Conservation (phyloP, 2,329 filamentous ascomycete genomes). For the Pestalotiopsis sp. region DNA sequence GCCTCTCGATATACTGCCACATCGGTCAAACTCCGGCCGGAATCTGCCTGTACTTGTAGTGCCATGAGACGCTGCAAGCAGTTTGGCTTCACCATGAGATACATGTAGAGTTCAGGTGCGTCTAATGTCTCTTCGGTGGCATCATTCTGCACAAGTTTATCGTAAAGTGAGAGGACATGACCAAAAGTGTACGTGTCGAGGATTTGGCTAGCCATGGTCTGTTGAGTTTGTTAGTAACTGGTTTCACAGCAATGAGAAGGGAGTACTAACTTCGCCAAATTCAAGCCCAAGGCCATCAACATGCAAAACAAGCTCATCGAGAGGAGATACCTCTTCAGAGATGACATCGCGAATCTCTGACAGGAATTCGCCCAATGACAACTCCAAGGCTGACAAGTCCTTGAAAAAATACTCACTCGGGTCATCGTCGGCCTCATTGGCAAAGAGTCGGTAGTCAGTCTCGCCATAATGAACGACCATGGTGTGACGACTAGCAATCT, state of each 20-base stretch:
- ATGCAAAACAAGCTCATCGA: constrained; percentile 34
- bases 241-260: not conserved
- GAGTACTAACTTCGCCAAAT: constrained; percentile 31
- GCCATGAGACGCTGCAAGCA: constrained; percentile 33
- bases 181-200: constrained; percentile 31
- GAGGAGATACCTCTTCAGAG: constrained; percentile 32
- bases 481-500: constrained; percentile 26
- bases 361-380: constrained; percentile 27
- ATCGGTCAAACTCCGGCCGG: constrained; percentile 32
- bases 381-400: constrained; percentile 27
- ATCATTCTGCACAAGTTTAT: constrained; percentile 31
- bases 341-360: constrained; percentile 31
- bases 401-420: constrained; percentile 34
- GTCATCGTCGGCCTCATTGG: constrained; percentile 32
- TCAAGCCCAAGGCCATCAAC: constrained; percentile 34
- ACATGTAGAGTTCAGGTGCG: constrained; percentile 28
- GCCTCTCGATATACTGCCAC: constrained; percentile 29
- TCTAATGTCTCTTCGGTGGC: constrained; percentile 21
- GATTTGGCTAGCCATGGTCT: constrained; percentile 31
- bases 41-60: constrained; percentile 29
- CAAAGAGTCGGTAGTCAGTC: constrained; percentile 33
- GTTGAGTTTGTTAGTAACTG: constrained; percentile 19
- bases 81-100: constrained; percentile 32
- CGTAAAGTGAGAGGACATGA: constrained; percentile 30
- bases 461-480: constrained; percentile 31